Evolutionary conservation across 768 basidiomycete species (phyloP), one percentile per base, ranked within the genome.

Genomic region (Leccinum broughii): DNA sequence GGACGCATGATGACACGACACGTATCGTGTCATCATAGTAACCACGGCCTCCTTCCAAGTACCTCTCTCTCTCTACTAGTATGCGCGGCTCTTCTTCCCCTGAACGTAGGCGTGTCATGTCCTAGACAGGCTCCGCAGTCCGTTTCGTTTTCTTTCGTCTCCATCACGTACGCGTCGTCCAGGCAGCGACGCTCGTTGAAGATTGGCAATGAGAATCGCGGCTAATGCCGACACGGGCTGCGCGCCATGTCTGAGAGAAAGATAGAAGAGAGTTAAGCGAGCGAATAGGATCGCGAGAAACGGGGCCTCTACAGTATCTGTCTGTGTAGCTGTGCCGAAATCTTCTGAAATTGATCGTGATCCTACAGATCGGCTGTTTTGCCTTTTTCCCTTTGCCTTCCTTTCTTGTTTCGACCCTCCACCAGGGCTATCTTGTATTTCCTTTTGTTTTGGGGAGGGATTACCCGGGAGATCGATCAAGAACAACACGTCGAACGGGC

Each of bases 221-320:
- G 41, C 41, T n/a, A 20, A 10, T 44, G 41, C 41, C 41, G 41
- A 44, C 41, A 44, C 9, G n/a, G 41, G 41, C 17, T 41, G 41
- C n/a, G 41, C n/a, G 3, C 20, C 10, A 26, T 4, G 50, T 28
- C 32, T 20, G 17, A 32, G n/a, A n/a, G n/a, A n/a, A 14, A 17
- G 28, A 30, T 20, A 44, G 10, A 44, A 44, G n/a, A 44, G n/a
- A 52, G 51, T 20, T 52, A 6, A 39, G 5, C 41, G 28, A 48
- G 14, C 60, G 35, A 61, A 48, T 57, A 53, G 46, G 60, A 57
- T 61, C 48, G 32, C 39, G 10, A 39, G 48, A 39, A 44, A 44
- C 41, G n/a, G 9, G n/a, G 4, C 39, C n/a, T 44, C 44, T 44
- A 44, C 44, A 44, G 44, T 20, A 44, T 44, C 41, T 44, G 41